Percentiles rank a stretch among this genome's conserved stretches.
Evolutionary conservation across 1,284 basidiomycete genomes (phyloP).

Genomic region (Ceratobasidium theobromae): DNA sequence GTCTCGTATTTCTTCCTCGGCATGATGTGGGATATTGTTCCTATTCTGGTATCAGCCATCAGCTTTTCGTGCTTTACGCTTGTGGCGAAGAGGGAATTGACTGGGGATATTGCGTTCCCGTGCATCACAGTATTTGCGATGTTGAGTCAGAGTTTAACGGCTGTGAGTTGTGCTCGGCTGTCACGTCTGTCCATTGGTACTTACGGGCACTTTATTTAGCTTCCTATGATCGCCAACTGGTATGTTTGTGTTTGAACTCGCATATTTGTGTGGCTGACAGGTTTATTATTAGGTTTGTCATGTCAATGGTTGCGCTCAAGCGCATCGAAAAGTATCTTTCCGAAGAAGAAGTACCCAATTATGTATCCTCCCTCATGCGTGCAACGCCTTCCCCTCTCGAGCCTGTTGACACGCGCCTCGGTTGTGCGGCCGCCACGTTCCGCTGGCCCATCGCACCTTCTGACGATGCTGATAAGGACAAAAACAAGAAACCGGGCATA

Average conservation of each 20-base stretch:
- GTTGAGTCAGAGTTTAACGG: constrained; percentile 30
- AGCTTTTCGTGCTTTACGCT: constrained; percentile 28
- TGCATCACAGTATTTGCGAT: constrained; percentile 29
- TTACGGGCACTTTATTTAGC: constrained; percentile 5
- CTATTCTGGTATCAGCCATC: constrained; percentile 28
- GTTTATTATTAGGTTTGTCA: constrained; percentile 12
- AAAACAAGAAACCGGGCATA: constrained; percentile 14
- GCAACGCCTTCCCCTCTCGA: constrained; percentile 21
- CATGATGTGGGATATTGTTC: constrained; percentile 32
- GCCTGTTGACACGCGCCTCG: constrained; percentile 24
- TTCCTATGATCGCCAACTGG: constrained; percentile 34
- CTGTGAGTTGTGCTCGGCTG: constrained; percentile 17
- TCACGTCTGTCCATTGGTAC: not conserved
- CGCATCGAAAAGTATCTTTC: constrained; percentile 35
- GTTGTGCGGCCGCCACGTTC: constrained; percentile 33
- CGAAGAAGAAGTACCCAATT: constrained; percentile 36
- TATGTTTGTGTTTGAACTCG: not conserved
- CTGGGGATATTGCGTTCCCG: constrained; percentile 33
- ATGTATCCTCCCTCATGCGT: constrained; percentile 35
- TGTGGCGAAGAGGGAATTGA: constrained; percentile 23
- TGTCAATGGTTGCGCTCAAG: constrained; percentile 30
- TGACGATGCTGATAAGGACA: constrained; percentile 22
- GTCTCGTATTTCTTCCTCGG: constrained; percentile 1
- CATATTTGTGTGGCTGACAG: not conserved
- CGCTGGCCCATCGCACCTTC: constrained; percentile 29